Base-by-base conservation (phyloP, 169 alveolate species). In the Cryptosporidium canis region DNA sequence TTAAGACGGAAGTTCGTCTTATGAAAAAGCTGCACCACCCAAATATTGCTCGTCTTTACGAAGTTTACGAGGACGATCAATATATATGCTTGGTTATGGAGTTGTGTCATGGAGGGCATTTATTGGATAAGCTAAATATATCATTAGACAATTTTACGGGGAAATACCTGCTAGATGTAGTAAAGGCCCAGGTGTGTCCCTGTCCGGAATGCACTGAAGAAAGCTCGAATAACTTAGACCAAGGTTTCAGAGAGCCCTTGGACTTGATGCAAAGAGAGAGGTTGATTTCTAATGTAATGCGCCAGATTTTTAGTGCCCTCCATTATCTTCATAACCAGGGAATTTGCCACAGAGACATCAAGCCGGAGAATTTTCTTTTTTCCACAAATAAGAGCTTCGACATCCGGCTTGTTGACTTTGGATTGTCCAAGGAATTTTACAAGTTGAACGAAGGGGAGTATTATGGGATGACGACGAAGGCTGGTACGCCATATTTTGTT, bases 331-430 rank as follows among this genome's bases (percentile, higher is more conserved):
- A 95, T 87, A 85, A 83, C 14, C 91, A 93, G 43, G 90, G 83
- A 24, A 92, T 94, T 29, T 92, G 91, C 9, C 96, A 94, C 64
- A 83, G 96, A 45, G 96, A 95, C 44, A 77, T 94, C 53, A 94
- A 94, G 67, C 95, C 96, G 0, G 96, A 95, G 70, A 95, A 95
- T 83, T 93, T 91, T 56, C 92, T 95, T 87, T 94, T 90, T 82
- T 91, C 92, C 35, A 90, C 83, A 11, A 83, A 77, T 68, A 83
- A 37, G 43, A 92, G 85, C 51, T 93, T 87, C 41, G 92, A 85
- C 4, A 90, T 93, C 45, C 92, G 92, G 65, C 92, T 94, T 48
- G 93, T 94, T 41, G 96, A 94, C 87, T 94, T 94, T 72, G 96
- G 96, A 39, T 90, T 94, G 56, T 58, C 93, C 48, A 77, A 93